Evolutionary conservation across 768 basidiomycete genomes (phyloP).

Genomic region (Agaricus sinodeliciosus): DNA sequence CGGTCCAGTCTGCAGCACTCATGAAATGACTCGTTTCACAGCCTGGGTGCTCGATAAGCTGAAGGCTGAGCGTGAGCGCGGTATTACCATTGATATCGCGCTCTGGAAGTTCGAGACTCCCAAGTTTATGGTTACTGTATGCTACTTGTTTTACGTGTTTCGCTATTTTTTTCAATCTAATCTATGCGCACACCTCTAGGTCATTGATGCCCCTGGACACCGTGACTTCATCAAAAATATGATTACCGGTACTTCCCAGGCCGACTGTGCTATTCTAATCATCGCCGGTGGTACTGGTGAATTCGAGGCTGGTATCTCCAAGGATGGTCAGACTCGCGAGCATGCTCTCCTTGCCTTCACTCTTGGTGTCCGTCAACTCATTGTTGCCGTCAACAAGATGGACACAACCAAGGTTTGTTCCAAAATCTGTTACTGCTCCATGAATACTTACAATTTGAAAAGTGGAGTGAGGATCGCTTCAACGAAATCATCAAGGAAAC

Average conservation of each 20-base stretch:
- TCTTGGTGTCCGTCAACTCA: conserved; percentile 99
- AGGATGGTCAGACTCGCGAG: conserved; percentile 99
- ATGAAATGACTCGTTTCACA: conserved; percentile 30
- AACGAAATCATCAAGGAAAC: conserved; percentile 99
- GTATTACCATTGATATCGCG: conserved; percentile 99
- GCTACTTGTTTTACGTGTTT: conserved; percentile 23
- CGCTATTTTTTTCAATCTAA: conserved; percentile 15
- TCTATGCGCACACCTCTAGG: conserved; percentile 36
- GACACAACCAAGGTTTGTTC: conserved; percentile 88
- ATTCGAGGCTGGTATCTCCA: conserved; percentile 99
- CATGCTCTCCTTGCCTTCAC: conserved; percentile 99
- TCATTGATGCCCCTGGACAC: conserved; percentile 99
- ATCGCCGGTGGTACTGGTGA: conserved; percentile 99
- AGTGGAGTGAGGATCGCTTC: conserved; percentile 99
- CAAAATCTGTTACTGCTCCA: not conserved
- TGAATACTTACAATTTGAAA: conserved; percentile 11
- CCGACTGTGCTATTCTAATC: conserved; percentile 99
- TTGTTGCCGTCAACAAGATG: conserved; percentile 99
- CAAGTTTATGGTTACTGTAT: conserved; percentile 86
- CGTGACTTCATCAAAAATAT: conserved; percentile 99
- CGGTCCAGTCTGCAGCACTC: conserved; percentile 7
- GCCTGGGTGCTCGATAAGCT: conserved; percentile 99
- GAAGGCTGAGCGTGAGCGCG: conserved; percentile 99
- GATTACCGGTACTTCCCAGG: conserved; percentile 99
- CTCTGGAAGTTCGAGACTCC: conserved; percentile 99